Evolutionary conservation across 148 eudicot species (phyloP), one percentile per base, ranked within the genome.

Genomic region (Silene conica): DNA sequence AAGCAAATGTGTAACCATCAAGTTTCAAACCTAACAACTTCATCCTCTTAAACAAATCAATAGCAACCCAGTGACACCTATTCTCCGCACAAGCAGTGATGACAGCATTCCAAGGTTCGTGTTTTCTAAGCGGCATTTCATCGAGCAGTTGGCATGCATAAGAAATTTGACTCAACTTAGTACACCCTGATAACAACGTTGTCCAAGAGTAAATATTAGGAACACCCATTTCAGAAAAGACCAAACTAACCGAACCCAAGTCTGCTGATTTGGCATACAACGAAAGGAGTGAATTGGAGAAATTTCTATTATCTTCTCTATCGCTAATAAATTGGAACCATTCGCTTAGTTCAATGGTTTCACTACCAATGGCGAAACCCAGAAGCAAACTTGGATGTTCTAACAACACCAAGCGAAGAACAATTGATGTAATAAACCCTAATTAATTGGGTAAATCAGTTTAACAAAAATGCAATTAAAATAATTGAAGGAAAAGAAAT

Each of bases 131-230:
- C 63, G 92, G 86, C 84, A 86, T 87, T 85, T 81, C 41, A 41
- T 86, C 92, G 62, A 93, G 80, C 84, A 93, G 57, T 56, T 72
- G 61, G 74, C 83, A 83, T 15, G 93, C 96, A 76, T 81, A 77
- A 18, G 21, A 63, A 52, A 86, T 71, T 28, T 87, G 78, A 60
- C 96, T 96, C 46, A 87, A 75, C 80, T 93, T 93, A 7, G 84
- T 46, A 38, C 88, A 86, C 5, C 92, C 98, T 0, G 92, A 90
- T 67, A 93, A 70, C 54, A 89, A 69, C 15, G 92, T 89, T 2
- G 96, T 93, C 86, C 89, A 84, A 0, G 98, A 93, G 79, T 93
- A 90, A 79, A 80, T 80, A 86, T 93, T 90, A n/a, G 93, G 93
- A 55, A 8, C 14, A 69, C 84, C 74, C 62, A 93, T 71, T 13